These are phyloP conservation scores for Starmerella stellata DNA, from an alignment of 805 yeast species.

Conservation along the genomic window DNA sequence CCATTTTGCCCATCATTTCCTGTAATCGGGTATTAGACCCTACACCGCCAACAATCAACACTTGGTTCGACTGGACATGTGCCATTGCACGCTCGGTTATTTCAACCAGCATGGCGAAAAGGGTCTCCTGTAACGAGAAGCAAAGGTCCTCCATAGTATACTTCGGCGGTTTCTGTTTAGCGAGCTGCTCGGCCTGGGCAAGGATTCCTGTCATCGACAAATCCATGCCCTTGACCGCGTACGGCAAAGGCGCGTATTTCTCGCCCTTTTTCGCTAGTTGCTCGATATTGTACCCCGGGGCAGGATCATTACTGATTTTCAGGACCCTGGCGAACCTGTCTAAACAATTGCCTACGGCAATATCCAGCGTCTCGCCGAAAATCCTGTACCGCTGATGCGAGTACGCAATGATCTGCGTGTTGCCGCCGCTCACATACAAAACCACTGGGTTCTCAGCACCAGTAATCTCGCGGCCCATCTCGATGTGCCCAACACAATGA, in stretches of 20 bases:
- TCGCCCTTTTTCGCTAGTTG: constrained; percentile 58
- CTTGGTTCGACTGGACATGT: constrained; percentile 77
- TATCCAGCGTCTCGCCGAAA: constrained; percentile 97
- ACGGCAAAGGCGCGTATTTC: constrained; percentile 58
- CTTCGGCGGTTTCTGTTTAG: constrained; percentile 19
- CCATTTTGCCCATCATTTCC: constrained; percentile 95
- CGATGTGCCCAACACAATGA: constrained; percentile 96
- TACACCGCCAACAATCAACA: constrained; percentile 94
- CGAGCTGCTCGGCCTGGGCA: constrained; percentile 66
- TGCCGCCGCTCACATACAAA: constrained; percentile 92
- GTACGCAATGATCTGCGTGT: constrained; percentile 94
- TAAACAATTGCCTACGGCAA: constrained; percentile 92
- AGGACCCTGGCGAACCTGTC: constrained; percentile 90
- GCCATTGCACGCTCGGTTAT: constrained; percentile 98
- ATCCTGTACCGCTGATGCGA: constrained; percentile 84
- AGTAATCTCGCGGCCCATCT: constrained; percentile 97
- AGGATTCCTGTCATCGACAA: constrained; percentile 88
- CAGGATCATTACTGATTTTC: constrained; percentile 77
- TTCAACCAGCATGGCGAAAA: constrained; percentile 92
- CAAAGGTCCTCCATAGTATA: constrained; percentile 70
- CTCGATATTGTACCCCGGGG: constrained; percentile 95
- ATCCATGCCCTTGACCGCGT: constrained; percentile 98
- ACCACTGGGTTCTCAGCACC: constrained; percentile 98
- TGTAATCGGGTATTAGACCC: constrained; percentile 86
- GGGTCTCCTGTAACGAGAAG: constrained; percentile 76